A percentile compares a stretch with the other conserved stretches of the same genome.
Evolutionary conservation across 192 early-diverging fungal species (phyloP).

Genomic region (Hyaloraphidium curvatum): DNA sequence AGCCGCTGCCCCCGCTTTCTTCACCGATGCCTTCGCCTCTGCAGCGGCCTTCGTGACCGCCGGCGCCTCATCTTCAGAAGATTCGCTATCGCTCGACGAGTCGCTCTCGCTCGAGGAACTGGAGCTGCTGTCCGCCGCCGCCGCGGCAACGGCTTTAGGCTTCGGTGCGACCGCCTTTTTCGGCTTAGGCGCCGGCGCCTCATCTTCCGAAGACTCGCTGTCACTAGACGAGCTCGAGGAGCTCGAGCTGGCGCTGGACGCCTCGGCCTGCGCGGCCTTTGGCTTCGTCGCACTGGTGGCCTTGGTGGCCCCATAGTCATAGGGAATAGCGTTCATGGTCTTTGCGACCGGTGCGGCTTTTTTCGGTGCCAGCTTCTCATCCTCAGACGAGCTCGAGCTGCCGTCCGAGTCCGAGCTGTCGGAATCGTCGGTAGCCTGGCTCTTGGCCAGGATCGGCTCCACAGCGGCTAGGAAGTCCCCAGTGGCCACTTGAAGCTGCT

Average conservation of each 20-base stretch:
- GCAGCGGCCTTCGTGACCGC: slow-evolving; percentile 5
- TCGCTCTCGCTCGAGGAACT: slow-evolving; percentile 5
- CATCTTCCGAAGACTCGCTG: background rate
- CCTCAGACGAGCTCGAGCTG: slow-evolving; percentile 11
- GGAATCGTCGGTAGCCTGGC: no score
- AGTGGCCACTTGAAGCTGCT: no score
- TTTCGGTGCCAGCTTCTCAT: slow-evolving; percentile 4
- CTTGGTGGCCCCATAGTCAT: no score
- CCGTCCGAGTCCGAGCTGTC: slow-evolving; percentile 6
- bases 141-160: slow-evolving; percentile 4
- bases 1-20: no score
- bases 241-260: background rate
- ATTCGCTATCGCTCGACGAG: slow-evolving; percentile 6
- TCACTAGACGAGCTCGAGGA: no score
- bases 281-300: background rate
- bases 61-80: slow-evolving; percentile 2
- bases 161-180: slow-evolving; percentile 6
- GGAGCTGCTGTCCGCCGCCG: background rate
- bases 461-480: no score
- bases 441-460: no score
- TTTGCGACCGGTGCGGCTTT: background rate
- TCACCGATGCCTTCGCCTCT: slow-evolving; percentile 4
- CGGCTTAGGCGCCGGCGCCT: slow-evolving; percentile 6
- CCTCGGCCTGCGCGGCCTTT: background rate
- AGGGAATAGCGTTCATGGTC: background rate